These are phyloP conservation scores for Phytophthora melonis DNA, from an alignment of 352 stramenopile species.

Conservation along the genomic window DNA sequence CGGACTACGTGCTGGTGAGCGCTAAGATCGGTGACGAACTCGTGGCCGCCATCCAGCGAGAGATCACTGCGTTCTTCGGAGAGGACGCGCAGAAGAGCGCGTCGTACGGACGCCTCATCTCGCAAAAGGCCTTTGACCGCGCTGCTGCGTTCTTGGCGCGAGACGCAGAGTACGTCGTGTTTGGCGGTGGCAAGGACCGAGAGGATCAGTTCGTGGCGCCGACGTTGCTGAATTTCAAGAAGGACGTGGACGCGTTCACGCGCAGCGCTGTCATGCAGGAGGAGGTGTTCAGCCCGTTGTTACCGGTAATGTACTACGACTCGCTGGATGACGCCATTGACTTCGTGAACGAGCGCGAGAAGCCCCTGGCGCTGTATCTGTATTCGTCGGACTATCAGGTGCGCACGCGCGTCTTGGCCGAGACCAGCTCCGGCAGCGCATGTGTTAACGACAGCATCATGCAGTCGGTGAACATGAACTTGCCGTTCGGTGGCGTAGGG, in stretches of 20 bases:
- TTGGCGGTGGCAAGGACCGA: slow-evolving; percentile 66
- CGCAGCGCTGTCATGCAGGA: slow-evolving; percentile 85
- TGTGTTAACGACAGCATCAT: slow-evolving; percentile 88
- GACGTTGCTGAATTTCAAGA: slow-evolving; percentile 92
- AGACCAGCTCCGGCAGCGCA: slow-evolving; percentile 65
- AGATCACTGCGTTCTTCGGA: slow-evolving; percentile 63
- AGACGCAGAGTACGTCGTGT: slow-evolving; percentile 63
- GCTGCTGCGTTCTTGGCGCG: slow-evolving; percentile 66
- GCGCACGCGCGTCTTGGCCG: slow-evolving; percentile 39
- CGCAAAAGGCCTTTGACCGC: slow-evolving; percentile 61
- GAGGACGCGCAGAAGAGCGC: slow-evolving; percentile 51
- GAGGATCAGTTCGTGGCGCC: slow-evolving; percentile 85
- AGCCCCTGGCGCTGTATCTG: slow-evolving; percentile 89
- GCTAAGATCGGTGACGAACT: slow-evolving; percentile 68
- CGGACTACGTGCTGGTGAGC: slow-evolving; percentile 94
- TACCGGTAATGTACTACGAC: slow-evolving; percentile 92
- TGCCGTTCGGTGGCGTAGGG: slow-evolving; percentile 88
- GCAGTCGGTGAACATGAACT: slow-evolving; percentile 65
- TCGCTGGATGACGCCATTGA: slow-evolving; percentile 48
- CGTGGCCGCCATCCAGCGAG: slow-evolving; percentile 50
- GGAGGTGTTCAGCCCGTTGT: slow-evolving; percentile 96
- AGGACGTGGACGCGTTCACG: slow-evolving; percentile 56
- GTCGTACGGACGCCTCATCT: slow-evolving; percentile 76
- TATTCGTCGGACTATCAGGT: slow-evolving; percentile 65
- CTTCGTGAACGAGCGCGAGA: slow-evolving; percentile 60